phyloP scores from a whole-genome alignment of 164 flowering plant species.

The Echeveria elegans region DNA sequence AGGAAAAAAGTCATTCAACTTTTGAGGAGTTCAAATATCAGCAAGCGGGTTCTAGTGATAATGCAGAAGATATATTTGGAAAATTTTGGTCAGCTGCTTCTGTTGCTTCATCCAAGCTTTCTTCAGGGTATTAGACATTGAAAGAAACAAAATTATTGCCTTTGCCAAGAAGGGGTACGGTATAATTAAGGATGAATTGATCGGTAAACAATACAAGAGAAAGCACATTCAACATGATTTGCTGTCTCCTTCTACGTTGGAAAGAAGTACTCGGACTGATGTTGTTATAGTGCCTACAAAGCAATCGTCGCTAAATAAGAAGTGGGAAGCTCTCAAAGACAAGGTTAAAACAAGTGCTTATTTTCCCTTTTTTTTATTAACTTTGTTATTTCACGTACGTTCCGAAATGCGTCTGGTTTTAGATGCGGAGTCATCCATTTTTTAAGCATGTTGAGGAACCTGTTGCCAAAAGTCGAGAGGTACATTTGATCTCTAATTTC shows the following conservation, averaged over 20 bases:
- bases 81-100: constrained; percentile 48
- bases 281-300: constrained; percentile 59
- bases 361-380: background rate
- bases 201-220: constrained; percentile 50
- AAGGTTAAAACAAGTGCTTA: constrained; percentile 41
- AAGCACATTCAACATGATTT: constrained; percentile 46
- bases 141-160: constrained; percentile 71
- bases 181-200: constrained; percentile 79
- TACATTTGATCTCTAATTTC: constrained; percentile 11
- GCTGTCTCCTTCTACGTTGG: constrained; percentile 37
- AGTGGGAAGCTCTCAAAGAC: constrained; percentile 69
- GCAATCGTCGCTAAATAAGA: constrained; percentile 67
- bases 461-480: constrained; percentile 86
- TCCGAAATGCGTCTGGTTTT: constrained; percentile 1
- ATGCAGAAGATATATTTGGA: constrained; percentile 41
- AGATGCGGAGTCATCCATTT: constrained; percentile 71
- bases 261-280: constrained; percentile 73
- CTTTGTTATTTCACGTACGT: background rate
- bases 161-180: constrained; percentile 74
- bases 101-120: constrained; percentile 45
- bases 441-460: constrained; percentile 89
- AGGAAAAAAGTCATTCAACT: constrained; percentile 22
- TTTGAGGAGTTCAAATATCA: constrained; percentile 31
- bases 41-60: constrained; percentile 32
- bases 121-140: constrained; percentile 50